Evolutionary conservation across 306 rosid genomes (phyloP).

Genomic region (Ammopiptanthus mongolicus): DNA sequence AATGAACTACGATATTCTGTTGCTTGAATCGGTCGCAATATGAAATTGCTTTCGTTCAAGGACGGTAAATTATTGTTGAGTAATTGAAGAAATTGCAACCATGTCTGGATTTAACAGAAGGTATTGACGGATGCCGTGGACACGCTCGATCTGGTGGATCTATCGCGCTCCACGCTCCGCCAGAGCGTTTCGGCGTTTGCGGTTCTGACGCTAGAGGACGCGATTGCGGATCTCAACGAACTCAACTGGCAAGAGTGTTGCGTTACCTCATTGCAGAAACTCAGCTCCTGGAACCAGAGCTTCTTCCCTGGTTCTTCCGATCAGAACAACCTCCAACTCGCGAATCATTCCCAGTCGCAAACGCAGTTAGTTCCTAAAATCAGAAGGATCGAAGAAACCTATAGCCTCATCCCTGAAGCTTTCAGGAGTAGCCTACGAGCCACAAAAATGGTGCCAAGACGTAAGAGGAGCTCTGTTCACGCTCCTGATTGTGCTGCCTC

Average conservation of each 20-base stretch:
- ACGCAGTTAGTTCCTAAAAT: neutral
- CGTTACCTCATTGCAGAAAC: slow-evolving; percentile 52
- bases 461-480: slow-evolving; percentile 14
- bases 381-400: neutral
- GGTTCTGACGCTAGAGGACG: slow-evolving; percentile 38
- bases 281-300: slow-evolving; percentile 26
- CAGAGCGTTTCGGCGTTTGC: slow-evolving; percentile 40
- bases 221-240: slow-evolving; percentile 45
- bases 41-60: neutral
- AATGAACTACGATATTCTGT: neutral
- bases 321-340: slow-evolving; percentile 6
- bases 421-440: neutral
- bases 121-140: slow-evolving; percentile 44
- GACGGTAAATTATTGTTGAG: neutral
- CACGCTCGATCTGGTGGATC: slow-evolving; percentile 41
- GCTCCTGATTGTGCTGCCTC: slow-evolving; percentile 20
- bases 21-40: neutral
- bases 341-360: neutral
- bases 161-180: slow-evolving; percentile 59
- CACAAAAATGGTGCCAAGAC: slow-evolving; percentile 30
- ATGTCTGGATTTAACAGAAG: slow-evolving; percentile 33
- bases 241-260: slow-evolving; percentile 84
- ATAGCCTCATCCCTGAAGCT: neutral
- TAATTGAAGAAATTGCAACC: neutral
- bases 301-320: slow-evolving; percentile 3